Evolutionary conservation across 768 basidiomycete genomes (phyloP).

Genomic region (Tricholomella constricta): DNA sequence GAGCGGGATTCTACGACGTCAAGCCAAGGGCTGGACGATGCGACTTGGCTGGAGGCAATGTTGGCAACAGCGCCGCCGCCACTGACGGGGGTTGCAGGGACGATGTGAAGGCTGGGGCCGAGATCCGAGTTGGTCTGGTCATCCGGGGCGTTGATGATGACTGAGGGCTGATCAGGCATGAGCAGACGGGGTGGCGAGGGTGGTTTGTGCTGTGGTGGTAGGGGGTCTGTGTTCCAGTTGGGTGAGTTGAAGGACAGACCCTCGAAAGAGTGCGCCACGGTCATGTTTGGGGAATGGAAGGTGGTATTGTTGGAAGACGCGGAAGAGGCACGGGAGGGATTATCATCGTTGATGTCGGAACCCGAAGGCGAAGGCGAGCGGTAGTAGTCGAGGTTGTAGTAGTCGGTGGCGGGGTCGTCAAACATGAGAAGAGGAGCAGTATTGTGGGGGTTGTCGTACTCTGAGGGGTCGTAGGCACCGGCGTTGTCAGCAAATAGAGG

Average conservation of each 20-base stretch:
- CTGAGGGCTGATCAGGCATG: constrained; percentile 51
- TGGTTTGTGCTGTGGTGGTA: constrained; percentile 41
- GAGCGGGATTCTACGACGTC: constrained; percentile 12
- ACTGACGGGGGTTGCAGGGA: constrained; percentile 80
- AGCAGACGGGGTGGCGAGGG: constrained; percentile 62
- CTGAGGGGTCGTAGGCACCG: constrained; percentile 65
- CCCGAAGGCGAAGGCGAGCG: constrained; percentile 61
- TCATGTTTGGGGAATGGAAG: constrained; percentile 55
- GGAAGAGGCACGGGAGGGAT: constrained; percentile 65
- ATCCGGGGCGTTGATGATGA: constrained; percentile 62
- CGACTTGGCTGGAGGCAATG: constrained; percentile 3
- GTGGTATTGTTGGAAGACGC: constrained; percentile 56
- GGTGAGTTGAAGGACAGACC: constrained; percentile 68
- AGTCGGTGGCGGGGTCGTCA: constrained; percentile 52
- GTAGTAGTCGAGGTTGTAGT: constrained; percentile 62
- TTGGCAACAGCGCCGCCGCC: constrained; percentile 54
- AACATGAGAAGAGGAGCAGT: too few species aligned
- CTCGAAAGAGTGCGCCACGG: constrained; percentile 61
- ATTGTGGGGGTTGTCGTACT: constrained; percentile 69
- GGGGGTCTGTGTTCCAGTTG: constrained; percentile 50
- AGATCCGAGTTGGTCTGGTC: constrained; percentile 49
- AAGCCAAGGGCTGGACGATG: constrained; percentile 13
- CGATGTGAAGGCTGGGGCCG: constrained; percentile 73
- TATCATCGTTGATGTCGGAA: constrained; percentile 46
- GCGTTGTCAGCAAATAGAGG: constrained; percentile 18